Evolutionary conservation across 2,329 filamentous ascomycete genomes (phyloP).

Genomic region (Botrytis deweyae): DNA sequence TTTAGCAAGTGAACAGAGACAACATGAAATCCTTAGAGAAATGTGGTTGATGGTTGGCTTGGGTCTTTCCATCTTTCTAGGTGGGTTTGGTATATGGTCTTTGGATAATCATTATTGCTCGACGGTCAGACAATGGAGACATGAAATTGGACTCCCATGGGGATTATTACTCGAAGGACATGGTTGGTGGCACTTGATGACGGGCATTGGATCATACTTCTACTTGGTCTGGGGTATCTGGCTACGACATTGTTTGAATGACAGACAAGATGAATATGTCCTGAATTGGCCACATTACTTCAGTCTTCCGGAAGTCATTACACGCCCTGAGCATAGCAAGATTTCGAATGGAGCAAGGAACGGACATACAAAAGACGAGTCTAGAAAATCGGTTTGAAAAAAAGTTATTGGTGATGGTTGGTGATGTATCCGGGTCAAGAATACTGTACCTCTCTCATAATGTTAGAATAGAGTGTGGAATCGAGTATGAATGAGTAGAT

Average conservation of each 20-base stretch:
- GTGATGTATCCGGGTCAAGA: not conserved
- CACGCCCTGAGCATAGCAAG: conserved; percentile 23
- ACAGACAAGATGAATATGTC: conserved; percentile 63
- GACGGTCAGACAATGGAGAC: conserved; percentile 50
- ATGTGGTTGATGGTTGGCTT: conserved; percentile 69
- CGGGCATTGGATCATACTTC: conserved; percentile 66
- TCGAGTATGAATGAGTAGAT: not conserved
- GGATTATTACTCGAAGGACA: conserved; percentile 70
- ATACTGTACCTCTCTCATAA: not conserved
- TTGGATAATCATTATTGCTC: conserved; percentile 64
- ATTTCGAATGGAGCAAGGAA: conserved; percentile 23
- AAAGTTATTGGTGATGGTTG: not conserved
- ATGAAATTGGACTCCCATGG: conserved; percentile 66
- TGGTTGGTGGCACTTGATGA: conserved; percentile 76
- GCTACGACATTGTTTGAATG: conserved; percentile 67
- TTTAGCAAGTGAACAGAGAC: conserved; percentile 52
- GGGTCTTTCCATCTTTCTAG: conserved; percentile 61
- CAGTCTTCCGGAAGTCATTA: conserved; percentile 41
- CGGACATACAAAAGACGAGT: conserved; percentile 26
- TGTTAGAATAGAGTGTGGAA: not conserved
- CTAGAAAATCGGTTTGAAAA: conserved; percentile 32
- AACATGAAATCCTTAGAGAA: conserved; percentile 55
- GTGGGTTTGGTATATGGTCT: conserved; percentile 66
- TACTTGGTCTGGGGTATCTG: conserved; percentile 73
- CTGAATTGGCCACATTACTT: conserved; percentile 61